Evolutionary conservation across 192 early-diverging fungal genomes (phyloP).

Genomic region (Backusella tarrabulga): DNA sequence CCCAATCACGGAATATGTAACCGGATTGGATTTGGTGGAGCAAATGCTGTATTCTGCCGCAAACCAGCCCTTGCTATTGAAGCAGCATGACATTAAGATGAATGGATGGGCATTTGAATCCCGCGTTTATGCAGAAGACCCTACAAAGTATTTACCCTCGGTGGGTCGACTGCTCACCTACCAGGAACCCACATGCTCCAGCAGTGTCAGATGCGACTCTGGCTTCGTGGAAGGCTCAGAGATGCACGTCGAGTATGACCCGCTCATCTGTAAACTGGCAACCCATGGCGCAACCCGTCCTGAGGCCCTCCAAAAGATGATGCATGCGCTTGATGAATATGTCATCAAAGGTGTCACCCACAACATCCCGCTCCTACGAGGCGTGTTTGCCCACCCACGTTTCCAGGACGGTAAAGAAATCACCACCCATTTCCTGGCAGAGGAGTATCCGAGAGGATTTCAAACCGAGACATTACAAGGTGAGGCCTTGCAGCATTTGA

Average conservation of each 20-base stretch:
- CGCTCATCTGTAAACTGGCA: slow-evolving; percentile 92
- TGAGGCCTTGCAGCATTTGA: slow-evolving; percentile 55
- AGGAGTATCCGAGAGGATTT: slow-evolving; percentile 89
- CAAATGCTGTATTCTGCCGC: slow-evolving; percentile 95
- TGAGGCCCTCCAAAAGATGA: slow-evolving; percentile 78
- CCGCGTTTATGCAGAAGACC: slow-evolving; percentile 95
- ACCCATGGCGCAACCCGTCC: slow-evolving; percentile 78
- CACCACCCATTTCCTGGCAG: slow-evolving; percentile 83
- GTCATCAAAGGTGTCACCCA: slow-evolving; percentile 95
- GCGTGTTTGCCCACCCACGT: slow-evolving; percentile 71
- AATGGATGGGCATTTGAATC: slow-evolving; percentile 95
- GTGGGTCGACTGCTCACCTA: slow-evolving; percentile 87
- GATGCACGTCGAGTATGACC: slow-evolving; percentile 95
- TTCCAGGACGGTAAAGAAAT: slow-evolving; percentile 70
- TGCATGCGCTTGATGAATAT: slow-evolving; percentile 82
- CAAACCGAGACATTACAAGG: slow-evolving; percentile 66
- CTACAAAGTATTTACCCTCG: slow-evolving; percentile 89
- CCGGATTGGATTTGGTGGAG: slow-evolving; percentile 90
- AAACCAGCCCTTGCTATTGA: slow-evolving; percentile 64
- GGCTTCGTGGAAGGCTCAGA: slow-evolving; percentile 91
- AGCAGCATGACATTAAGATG: slow-evolving; percentile 74
- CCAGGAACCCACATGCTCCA: slow-evolving; percentile 66
- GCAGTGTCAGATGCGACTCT: slow-evolving; percentile 87
- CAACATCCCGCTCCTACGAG: slow-evolving; percentile 91
- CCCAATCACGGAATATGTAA: slow-evolving; percentile 78